Base-by-base conservation (phyloP, 129 eudicot genomes). In the Centaurea solstitialis region DNA sequence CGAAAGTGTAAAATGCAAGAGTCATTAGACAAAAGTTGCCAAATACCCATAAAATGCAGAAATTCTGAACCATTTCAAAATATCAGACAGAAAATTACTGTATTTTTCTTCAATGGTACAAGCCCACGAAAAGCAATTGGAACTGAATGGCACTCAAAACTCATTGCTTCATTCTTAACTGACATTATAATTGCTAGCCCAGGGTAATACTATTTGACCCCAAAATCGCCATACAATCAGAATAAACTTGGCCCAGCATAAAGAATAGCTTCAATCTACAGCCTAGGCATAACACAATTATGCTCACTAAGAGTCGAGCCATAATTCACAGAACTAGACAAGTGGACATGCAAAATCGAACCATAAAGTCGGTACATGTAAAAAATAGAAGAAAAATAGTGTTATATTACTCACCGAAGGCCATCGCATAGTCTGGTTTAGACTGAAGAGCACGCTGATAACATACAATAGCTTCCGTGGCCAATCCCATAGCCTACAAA, bases 341-440 rank as follows among this genome's bases (percentile, higher is more conserved):
- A 12, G 39, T 17, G 78, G 59, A 53, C 78, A 74, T 24, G 78
- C 68, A 50, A 1, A 33, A 26, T 13, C 22, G 1, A 20, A 69
- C 43, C 73, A 69, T 12, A 26, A 9, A 68, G 40, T 30, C 30
- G 9, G 23, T 47, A 53, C 79, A 77, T 40, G n/a, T 76, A 67
- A 30, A 74, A 12, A 6, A 70, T 39, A 73, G 9, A 76, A 41
- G 35, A 24, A 80, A 41, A 26, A 64, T 75, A 57, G n/a, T 10
- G 13, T 7, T n/a, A 1, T 37, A 75, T 37, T 72, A 76, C 97
- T 89, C 68, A 94, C 99, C 97, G 70, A 80, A 90, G 57, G 97
- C 99, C 92, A 92, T 92, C 57, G 99, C 91, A 85, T 86, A 89
- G 85, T 92, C 99, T 10, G 99, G 99, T 24, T 91, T 89, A 3